Evolutionary conservation across 352 stramenopile genomes (phyloP).

Genomic region (Phytophthora brassicae): DNA sequence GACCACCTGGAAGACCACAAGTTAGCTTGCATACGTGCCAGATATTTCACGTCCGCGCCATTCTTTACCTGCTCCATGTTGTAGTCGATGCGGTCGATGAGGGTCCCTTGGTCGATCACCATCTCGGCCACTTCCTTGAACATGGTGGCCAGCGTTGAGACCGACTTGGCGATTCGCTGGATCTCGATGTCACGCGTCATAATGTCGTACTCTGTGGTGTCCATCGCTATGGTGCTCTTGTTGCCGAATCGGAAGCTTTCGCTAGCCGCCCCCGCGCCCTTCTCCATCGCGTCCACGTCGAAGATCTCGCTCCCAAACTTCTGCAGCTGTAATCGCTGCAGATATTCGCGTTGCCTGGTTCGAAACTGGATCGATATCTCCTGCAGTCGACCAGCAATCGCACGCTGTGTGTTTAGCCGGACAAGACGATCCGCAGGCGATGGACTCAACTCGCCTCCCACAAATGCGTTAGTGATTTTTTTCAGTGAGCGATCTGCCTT

Average conservation of each 20-base stretch:
- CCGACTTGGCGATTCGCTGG: slow-evolving; percentile 74
- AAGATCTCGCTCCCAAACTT: slow-evolving; percentile 77
- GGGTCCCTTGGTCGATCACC: slow-evolving; percentile 81
- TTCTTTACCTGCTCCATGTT: slow-evolving; percentile 83
- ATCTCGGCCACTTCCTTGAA: slow-evolving; percentile 84
- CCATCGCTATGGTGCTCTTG: slow-evolving; percentile 24
- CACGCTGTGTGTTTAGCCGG: slow-evolving; percentile 66
- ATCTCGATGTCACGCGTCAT: slow-evolving; percentile 71
- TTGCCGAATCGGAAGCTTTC: slow-evolving; percentile 16
- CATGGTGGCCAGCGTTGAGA: slow-evolving; percentile 62
- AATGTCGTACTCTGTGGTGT: slow-evolving; percentile 52
- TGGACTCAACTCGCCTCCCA: slow-evolving; percentile 43
- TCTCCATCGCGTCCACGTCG: slow-evolving; percentile 39
- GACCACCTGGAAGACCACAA: slow-evolving; percentile 42
- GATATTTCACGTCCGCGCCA: neutral
- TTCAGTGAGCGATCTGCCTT: slow-evolving; percentile 69
- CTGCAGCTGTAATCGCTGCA: slow-evolving; percentile 70
- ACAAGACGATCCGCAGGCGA: slow-evolving; percentile 63
- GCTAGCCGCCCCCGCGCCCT: slow-evolving; percentile 6
- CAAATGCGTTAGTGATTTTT: slow-evolving; percentile 62
- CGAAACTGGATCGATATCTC: slow-evolving; percentile 67
- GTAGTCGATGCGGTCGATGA: slow-evolving; percentile 87
- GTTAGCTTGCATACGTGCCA: neutral
- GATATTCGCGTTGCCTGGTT: slow-evolving; percentile 67
- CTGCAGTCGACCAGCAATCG: slow-evolving; percentile 61